Evolutionary conservation across 1,284 basidiomycete genomes (phyloP), one percentile per base, ranked within the genome.

Genomic region (Ustilago sp.): DNA sequence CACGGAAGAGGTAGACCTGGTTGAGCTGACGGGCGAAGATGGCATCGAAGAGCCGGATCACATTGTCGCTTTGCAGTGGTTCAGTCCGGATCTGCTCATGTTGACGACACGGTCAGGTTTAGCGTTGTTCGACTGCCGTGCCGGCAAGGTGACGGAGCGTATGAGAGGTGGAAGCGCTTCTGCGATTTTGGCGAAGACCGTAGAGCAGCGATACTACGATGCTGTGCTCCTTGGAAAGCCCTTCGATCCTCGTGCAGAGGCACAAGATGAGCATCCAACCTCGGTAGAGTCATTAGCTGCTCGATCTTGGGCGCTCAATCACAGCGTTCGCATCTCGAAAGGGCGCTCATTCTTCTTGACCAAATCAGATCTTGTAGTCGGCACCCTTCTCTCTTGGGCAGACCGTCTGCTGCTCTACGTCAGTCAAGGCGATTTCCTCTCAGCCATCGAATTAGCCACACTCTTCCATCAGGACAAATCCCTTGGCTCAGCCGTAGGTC

Each of bases 301-400:
- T 9, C 60, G 71, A 17, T 69, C 75, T 7, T 77, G 75, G 75
- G 67, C 75, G 0, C 0, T 77, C 9, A 77, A 68, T 86, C 88
- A 60, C 81, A 94, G 94, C 82, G 87, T 96, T 52, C 89, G 91
- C 28, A 88, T 91, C 2, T 93, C 96, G 87, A 95, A 95, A 82
- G 93, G 94, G 47, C 97, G 94, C 84, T 89, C 96, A 28, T 98
- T 98, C 86, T 84, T 94, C 34, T 88, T 99, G 74, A 88, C 88
- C 11, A 74, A 83, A 41, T 73, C 81, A 31, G 91, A 91, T 65
- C 80, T 98, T 1, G 89, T 91, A 83, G 93, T 93, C 0, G 97
- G 95, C 34, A 94, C 93, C 0, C 88, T 98, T 31, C 88, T 96
- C 51, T 94, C 94, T 0, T 99, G 97, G 97, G 94, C 96, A 11